Evolutionary conservation across 345 rosid genomes (phyloP).

Genomic region (Durio zibethinus): DNA sequence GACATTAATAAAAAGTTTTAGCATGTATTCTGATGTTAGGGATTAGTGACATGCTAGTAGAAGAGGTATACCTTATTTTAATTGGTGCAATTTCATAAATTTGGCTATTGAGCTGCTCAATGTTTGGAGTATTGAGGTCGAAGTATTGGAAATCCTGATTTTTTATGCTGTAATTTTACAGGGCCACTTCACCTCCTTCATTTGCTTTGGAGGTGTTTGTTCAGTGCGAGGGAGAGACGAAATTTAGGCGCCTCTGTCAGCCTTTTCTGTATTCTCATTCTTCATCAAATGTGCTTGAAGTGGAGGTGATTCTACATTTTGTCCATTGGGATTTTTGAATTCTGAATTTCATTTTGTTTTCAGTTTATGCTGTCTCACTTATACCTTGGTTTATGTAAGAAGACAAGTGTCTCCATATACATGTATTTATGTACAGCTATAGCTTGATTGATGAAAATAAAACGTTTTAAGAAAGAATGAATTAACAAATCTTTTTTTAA

Average conservation of each 20-base stretch:
- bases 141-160: constrained; percentile 25
- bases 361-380: neutral
- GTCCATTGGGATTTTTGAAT: neutral
- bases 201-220: constrained; percentile 99
- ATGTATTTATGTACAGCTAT: neutral
- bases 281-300: constrained; percentile 92
- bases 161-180: constrained; percentile 28
- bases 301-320: constrained; percentile 51
- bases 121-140: neutral
- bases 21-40: neutral
- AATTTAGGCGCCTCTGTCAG: constrained; percentile 95
- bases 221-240: constrained; percentile 61
- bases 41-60: neutral
- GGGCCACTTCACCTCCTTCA: constrained; percentile 98
- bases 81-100: neutral
- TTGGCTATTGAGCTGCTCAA: neutral
- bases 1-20: neutral
- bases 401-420: neutral
- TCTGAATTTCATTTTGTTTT: neutral
- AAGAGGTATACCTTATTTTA: neutral
- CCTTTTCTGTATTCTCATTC: constrained; percentile 95
- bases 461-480: constrained; percentile 1
- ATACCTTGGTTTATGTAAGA: neutral
- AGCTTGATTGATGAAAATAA: neutral
- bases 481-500: neutral